Percentiles rank a stretch among this genome's conserved stretches.
phyloP scores from a whole-genome alignment of 129 eudicot species.

The Flaveria linearis region DNA sequence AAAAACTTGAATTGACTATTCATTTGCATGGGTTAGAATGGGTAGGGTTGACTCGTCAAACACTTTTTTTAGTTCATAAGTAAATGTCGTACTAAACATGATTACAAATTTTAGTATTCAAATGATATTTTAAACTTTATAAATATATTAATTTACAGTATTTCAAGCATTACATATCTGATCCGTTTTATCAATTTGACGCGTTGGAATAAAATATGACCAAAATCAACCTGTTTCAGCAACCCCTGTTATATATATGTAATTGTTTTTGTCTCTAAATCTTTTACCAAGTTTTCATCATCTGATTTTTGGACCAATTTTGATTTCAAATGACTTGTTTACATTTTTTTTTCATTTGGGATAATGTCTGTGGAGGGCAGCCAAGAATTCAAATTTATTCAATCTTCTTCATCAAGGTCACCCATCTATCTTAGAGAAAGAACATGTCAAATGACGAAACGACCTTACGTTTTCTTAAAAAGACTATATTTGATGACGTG shows the following conservation, averaged over 20 bases:
- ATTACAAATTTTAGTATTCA: neutral
- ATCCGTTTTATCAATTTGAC: neutral
- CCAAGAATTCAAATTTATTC: too few relatives aligned
- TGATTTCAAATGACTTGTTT: too few relatives aligned
- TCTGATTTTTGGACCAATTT: too few relatives aligned
- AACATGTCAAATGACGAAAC: neutral
- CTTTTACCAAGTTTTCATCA: too few relatives aligned
- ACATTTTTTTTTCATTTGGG: too few relatives aligned
- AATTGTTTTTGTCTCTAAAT: too few relatives aligned
- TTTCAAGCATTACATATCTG: neutral
- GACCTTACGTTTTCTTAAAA: neutral
- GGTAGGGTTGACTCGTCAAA: slow-evolving; percentile 7
- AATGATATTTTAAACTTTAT: neutral
- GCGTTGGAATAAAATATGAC: neutral
- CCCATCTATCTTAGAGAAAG: neutral
- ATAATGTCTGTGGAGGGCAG: too few relatives aligned
- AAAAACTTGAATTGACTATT: neutral
- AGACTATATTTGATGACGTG: neutral
- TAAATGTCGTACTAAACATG: neutral
- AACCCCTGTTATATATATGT: too few relatives aligned
- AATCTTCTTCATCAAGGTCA: neutral
- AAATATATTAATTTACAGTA: neutral
- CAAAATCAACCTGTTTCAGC: neutral
- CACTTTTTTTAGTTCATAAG: neutral
- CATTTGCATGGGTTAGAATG: neutral